Base-by-base conservation (phyloP, 176 grass and related monocot genomes). In the Oropetium thomaeum region DNA sequence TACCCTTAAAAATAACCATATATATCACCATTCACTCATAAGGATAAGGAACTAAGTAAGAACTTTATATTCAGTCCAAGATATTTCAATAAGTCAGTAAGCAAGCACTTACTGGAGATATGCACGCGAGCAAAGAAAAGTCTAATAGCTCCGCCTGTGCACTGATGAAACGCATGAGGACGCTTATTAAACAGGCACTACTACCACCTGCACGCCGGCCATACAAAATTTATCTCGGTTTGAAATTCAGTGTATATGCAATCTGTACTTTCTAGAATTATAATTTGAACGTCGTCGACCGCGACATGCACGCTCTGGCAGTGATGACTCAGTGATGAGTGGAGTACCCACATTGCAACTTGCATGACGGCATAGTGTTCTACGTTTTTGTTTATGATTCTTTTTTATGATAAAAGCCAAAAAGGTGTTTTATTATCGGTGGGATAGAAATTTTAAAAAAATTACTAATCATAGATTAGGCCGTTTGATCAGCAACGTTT, bases 41-140 rank as follows among this genome's bases (percentile, higher is more conserved):
- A 64, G 15, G 55, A 59, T 68, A 54, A 78, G 27, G 55, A 51
- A 77, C 28, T 8, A 31, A 7, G 27, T 8, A 31, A 7, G 27
- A 54, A 41, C 54, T n/a, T n/a, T n/a, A n/a, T n/a, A 10, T 13
- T 40, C 47, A 27, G 10, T 64, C 28, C 44, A 63, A 64, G 65
- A 43, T 68, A 47, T 55, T 64, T 22, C 14, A 4, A n/a, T n/a
- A n/a, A 39, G 70, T 74, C 62, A 69, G 43, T 20, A 74, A 60
- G 40, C 38, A 58, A 58, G 59, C 47, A 60, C 27, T 26, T 26
- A 38, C 13, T 42, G n/a, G n/a, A n/a, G n/a, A 30, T 14, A 79
- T 37, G 39, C 51, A 85, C 61, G 54, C 70, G 63, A 60, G 32
- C 40, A 58, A 78, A 53, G 58, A 65, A 64, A 71, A 54, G 7